These are phyloP conservation scores for Pistacia atlantica DNA, from an alignment of 345 rosid species.

Conservation along the genomic window DNA sequence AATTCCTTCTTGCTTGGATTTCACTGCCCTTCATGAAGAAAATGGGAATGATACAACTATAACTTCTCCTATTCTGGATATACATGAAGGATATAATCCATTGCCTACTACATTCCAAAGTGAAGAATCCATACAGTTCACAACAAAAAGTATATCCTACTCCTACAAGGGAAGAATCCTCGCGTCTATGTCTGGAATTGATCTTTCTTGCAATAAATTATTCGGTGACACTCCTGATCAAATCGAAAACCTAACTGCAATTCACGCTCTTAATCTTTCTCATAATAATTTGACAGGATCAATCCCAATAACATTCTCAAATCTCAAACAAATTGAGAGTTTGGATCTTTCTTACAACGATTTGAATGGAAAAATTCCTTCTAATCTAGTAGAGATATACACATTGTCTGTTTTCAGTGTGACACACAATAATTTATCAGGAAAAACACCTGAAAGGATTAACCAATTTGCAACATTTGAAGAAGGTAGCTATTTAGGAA, in stretches of 20 bases:
- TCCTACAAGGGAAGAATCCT: conserved; percentile 16
- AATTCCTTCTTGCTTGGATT: no score
- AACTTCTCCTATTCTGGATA: no score
- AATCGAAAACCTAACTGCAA: conserved; percentile 21
- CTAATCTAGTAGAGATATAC: conserved; percentile 21
- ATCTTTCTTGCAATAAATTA: conserved; percentile 39
- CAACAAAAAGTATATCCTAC: conserved; percentile 15
- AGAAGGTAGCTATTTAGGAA: not conserved
- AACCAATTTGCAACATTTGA: not conserved
- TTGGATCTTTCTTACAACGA: conserved; percentile 28
- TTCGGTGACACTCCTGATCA: conserved; percentile 31
- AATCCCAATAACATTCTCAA: conserved; percentile 34
- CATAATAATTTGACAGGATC: conserved; percentile 28
- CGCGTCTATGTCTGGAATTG: conserved; percentile 26
- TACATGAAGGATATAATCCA: no score
- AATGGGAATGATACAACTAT: no score
- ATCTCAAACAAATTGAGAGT: conserved; percentile 30
- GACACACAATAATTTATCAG: conserved; percentile 23
- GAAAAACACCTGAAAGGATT: not conserved
- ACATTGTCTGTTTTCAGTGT: no score
- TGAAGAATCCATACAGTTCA: not conserved
- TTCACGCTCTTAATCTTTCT: conserved; percentile 33
- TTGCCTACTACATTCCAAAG: no score
- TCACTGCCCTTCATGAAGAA: no score
- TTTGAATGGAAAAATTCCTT: conserved; percentile 30